A percentile compares a stretch with the other conserved stretches of the same genome.
phyloP scores from a whole-genome alignment of 176 grass and related monocot species.

The Triticum aestivum region IWGSC_CS_RefSeq_v2.1 NC_057802.1:432577846-432578345 shows the following conservation, averaged over 20 bases:
- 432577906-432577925: not conserved
- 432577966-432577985: not conserved
- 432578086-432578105: not conserved
- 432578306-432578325: not conserved
- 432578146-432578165: not conserved
- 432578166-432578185: not conserved
- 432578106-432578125: not conserved
- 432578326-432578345: not conserved
- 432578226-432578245: not conserved
- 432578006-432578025: not conserved
- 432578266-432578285: not conserved
- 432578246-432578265: not conserved
- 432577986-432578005: not conserved
- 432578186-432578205: not conserved
- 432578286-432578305: not conserved
- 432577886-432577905: not conserved
- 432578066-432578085: not conserved
- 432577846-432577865: not conserved
- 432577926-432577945: not conserved
- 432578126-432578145: slow-evolving; percentile 3
- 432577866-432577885: not conserved
- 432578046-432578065: not conserved
- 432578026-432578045: not conserved
- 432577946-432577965: not conserved
- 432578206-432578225: not conserved